Evolutionary conservation across 768 basidiomycete species (phyloP), one percentile per base, ranked within the genome.

Genomic region (Botryobasidium botryosum): DNA sequence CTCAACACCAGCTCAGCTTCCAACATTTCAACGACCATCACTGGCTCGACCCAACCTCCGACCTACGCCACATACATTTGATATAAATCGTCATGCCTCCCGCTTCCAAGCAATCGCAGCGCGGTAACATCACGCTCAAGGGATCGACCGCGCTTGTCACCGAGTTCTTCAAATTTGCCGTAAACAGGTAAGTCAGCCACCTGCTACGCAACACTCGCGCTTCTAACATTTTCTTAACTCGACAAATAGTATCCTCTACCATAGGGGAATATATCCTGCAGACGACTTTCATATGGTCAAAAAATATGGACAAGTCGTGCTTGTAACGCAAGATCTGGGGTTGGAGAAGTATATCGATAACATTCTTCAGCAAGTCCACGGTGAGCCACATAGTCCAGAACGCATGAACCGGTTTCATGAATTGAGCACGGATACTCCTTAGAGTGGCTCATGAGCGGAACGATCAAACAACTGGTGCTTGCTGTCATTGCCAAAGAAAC

Each of bases 231-330:
- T 36, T 21, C 10, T 24, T 13, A 8, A 5, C 29, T 43, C 39
- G 38, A 33, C 6, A 1, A 6, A 36, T 57, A 94, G 88, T 13
- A 92, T 97, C 55, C 67, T 99, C 44, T 99, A 92, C 63, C 91
- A 97, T 64, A 72, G 94, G 35, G 88, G 87, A 47, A 83, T 99
- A 17, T 99, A 97, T 59, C 94, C 94, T 2, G 79, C 86, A 0
- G 94, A 97, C 61, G 94, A 99, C 65, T 99, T 99, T 59, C 82
- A 87, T 57, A 91, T 94, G 86, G 92, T 99, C 48, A 99, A 97
- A 62, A 99, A 97, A 61, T 99, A 96, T 53, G 92, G 94, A 0
- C 79, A 97, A 57, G 90, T 87, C 0, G 84, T 99, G 43, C 70
- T 97, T 21, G 81, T 96, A 5, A 94, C 91, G 1, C 82, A 90